Evolutionary conservation across 148 eudicot genomes (phyloP).

Genomic region (Bassia scoparia): DNA sequence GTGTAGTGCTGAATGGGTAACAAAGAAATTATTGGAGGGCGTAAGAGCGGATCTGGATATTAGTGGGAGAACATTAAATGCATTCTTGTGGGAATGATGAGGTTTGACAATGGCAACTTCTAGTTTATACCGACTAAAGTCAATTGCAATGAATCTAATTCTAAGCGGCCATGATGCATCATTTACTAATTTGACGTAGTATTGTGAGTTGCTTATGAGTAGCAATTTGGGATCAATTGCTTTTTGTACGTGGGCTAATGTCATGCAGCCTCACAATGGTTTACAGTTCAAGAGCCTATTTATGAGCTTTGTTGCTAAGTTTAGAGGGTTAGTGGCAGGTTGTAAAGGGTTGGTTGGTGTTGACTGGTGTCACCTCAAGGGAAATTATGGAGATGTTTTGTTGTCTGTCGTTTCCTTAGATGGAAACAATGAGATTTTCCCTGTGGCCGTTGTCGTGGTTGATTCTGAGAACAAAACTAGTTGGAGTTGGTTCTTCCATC

Average conservation of each 20-base stretch:
- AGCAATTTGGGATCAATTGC: background rate
- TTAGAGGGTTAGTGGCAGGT: background rate
- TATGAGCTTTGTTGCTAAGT: background rate
- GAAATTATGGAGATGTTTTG: background rate
- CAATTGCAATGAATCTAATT: background rate
- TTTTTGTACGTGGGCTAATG: background rate
- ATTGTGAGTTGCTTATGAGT: background rate
- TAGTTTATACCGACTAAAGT: no score
- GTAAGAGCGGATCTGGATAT: background rate
- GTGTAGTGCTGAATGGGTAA: background rate
- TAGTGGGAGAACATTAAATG: background rate
- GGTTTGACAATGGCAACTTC: background rate
- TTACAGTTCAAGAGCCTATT: no score
- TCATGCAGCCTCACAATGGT: background rate
- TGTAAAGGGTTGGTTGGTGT: background rate
- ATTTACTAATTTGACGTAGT: background rate
- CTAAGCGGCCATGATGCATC: background rate
- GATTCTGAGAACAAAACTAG: background rate
- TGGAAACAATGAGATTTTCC: background rate
- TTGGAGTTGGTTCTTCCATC: background rate
- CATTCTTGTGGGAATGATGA: background rate
- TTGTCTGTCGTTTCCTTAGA: background rate
- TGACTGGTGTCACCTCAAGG: background rate
- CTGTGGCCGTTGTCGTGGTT: background rate
- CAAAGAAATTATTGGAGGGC: background rate